Base-by-base conservation (phyloP, 352 stramenopile species). In the Pythium coloratum region DNA sequence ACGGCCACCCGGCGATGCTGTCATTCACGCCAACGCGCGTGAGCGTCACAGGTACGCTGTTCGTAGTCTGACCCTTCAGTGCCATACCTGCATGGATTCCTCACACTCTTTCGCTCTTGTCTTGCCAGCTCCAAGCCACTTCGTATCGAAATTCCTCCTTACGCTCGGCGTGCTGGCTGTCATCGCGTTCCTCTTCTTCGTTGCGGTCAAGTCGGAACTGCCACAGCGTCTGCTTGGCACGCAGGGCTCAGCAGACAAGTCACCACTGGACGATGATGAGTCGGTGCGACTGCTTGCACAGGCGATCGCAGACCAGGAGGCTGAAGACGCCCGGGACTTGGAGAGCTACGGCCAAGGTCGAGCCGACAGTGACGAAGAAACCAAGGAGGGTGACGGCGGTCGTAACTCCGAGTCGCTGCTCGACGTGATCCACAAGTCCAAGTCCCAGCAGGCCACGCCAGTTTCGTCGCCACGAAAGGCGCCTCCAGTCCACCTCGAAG, bases 361-460 rank as follows among this genome's bases (percentile, higher is more conserved):
- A 2, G 53, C 65, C 14, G 46, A 59, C 26, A 47, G 16, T 28
- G 62, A 62, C 1, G 61, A 66, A 46, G 57, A 62, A 55, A 20
- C 18, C 13, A 54, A 56, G 7, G 44, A 44, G 12, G 51, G 24
- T 9, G 36, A 67, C 26, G 24, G 34, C 5, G 28, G 59, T 40
- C 42, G 40, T 20, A 66, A 58, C 24, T 62, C 65, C 14, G 40
- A 61, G 42, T 60, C 68, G 34, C 58, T 81, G 26, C 56, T 81
- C 1, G 71, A 77, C 20, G 63, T 65, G 10, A 81, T 81, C 59
- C 72, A 67, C 33, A 66, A 64, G 26, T 71, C 58, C 0, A 78
- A 81, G 42, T 69, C 74, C 59, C 40, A 74, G 40, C 40, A 69
- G 28, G n/a, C 26, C 4, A 64, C 70, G 14, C 40, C 59, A 3